Evolutionary conservation across 139 green algal genomes (phyloP), one percentile per base, ranked within the genome.

Genomic region (Mesostigma viride): DNA sequence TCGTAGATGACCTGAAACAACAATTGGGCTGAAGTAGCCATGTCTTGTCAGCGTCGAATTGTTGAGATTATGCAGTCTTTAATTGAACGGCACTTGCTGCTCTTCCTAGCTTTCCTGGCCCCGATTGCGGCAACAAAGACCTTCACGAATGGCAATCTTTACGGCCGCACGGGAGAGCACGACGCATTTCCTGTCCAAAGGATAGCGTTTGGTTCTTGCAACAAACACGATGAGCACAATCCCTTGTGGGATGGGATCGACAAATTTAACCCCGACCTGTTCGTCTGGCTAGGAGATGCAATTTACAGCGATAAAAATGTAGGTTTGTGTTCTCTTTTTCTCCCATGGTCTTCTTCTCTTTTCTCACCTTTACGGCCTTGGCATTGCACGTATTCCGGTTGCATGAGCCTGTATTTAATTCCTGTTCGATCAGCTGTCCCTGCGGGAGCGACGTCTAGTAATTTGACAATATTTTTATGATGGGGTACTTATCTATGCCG

Each of bases 251-350:
- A 34, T 2, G 30, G n/a, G 4, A 64, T 80, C 22, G 24, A 27
- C 20, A 6, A 22, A 3, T 46, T 28, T 4, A 3, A 48, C 0
- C 62, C 69, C 20, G 27, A 81, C 40, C 31, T 76, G 1, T 81
- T 64, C 26, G 35, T 72, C 40, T 81, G 74, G 74, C 33, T 81
- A 3, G 74, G 74, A 3, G 74, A 81, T 69, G 72, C 67, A 32
- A 69, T 81, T 3, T 81, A 81, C 65, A 63, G 57, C 1, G 74
- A 81, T 31, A 24, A 45, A 20, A 76, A 72, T 32, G 69, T 69
- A 31, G 40, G 69, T 3, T 30, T 31, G 3, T 67, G 33, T 32
- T 20, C 14, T 35, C 31, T 28, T 22, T 20, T 3, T 4, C 31
- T 17, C 35, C 69, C 24, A 11, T 73, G 11, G n/a, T 61, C 11